Percentiles rank a stretch among this genome's conserved stretches.
These are phyloP conservation scores for Musa troglodytarum DNA, from an alignment of 176 grass and related monocot species.

Conservation along the genomic window DNA sequence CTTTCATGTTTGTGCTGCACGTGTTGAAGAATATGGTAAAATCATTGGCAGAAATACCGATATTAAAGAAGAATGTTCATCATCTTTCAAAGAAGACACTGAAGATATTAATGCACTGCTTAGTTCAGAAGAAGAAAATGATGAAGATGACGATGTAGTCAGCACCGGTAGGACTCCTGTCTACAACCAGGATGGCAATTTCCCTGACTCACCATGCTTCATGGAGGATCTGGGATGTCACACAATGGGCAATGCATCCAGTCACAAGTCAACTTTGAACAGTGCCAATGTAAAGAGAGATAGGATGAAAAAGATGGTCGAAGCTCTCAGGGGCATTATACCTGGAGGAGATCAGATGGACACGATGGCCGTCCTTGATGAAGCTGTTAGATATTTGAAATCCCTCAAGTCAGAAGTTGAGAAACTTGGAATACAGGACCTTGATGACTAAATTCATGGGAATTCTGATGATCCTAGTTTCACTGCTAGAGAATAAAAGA, in stretches of 20 bases:
- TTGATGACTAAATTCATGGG: slow-evolving; percentile 20
- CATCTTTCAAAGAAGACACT: slow-evolving; percentile 59
- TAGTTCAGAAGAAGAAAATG: slow-evolving; percentile 45
- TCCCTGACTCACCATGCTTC: slow-evolving; percentile 26
- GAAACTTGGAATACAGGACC: slow-evolving; percentile 42
- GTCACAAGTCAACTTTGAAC: slow-evolving; percentile 1
- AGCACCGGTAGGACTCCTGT: slow-evolving; percentile 59
- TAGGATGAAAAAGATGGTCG: slow-evolving; percentile 35
- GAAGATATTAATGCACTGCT: slow-evolving; percentile 64
- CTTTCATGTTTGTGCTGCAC: slow-evolving; percentile 6
- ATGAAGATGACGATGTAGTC: slow-evolving; percentile 43
- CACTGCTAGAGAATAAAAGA: slow-evolving; percentile 18
- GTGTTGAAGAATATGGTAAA: slow-evolving; percentile 22
- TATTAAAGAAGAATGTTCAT: slow-evolving; percentile 23
- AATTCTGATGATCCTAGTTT: background rate
- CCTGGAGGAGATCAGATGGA: slow-evolving; percentile 62
- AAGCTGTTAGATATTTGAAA: slow-evolving; percentile 69
- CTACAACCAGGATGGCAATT: slow-evolving; percentile 12
- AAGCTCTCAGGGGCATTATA: slow-evolving; percentile 50
- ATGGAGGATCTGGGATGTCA: slow-evolving; percentile 2
- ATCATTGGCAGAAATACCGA: slow-evolving; percentile 10
- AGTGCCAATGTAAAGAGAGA: slow-evolving; percentile 29
- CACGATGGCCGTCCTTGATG: slow-evolving; percentile 44
- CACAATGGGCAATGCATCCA: slow-evolving; percentile 20
- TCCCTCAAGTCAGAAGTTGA: slow-evolving; percentile 61